Evolutionary conservation across 2,329 filamentous ascomycete species (phyloP), one percentile per base, ranked within the genome.

Genomic region (Neurospora sp.): DNA sequence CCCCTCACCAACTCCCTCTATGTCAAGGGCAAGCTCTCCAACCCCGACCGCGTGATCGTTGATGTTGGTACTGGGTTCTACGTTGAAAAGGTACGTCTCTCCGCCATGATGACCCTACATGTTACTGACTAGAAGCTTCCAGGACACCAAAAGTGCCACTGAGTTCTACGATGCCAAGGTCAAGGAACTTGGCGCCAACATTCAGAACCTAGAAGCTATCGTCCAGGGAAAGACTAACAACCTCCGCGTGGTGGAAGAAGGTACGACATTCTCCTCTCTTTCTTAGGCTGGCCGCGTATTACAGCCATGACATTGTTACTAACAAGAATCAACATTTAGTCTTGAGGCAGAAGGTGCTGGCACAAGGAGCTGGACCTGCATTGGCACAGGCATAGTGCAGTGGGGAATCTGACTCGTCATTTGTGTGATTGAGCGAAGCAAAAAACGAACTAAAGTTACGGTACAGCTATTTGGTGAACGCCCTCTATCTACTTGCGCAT

Each of bases 1-100:
- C 96, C 96, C 0, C 82, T 99, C 72, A 99, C 96, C 12, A 96
- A 92, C 76, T 97, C 94, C 0, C 86, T 99, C 38, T 99, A 99
- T 81, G 95, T 99, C 17, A 91, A 91, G 36, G 96, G 95, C 39
- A 89, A 87, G 46, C 84, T 98, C 52, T 86, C 91, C 66, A 88
- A 90, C 79, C 86, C 90, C 1, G 87, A 92, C 70, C 89, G 89
- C 72, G 93, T 97, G 6, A 85, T 98, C 70, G 93, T 98, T 52
- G 95, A 98, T 79, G 89, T 97, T 23, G 95, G 95, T 23, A 98
- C 95, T 0, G 95, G 95, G 0, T 98, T 96, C 79, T 94, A 93
- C 77, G 90, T 98, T 68, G 94, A 98, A 82, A 99, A 99, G 88
- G 90, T 91, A 74, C 70, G 77, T 33, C 12, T 6, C 28, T 6